Evolutionary conservation across 345 rosid genomes (phyloP).

Genomic region (Firmiana major): DNA sequence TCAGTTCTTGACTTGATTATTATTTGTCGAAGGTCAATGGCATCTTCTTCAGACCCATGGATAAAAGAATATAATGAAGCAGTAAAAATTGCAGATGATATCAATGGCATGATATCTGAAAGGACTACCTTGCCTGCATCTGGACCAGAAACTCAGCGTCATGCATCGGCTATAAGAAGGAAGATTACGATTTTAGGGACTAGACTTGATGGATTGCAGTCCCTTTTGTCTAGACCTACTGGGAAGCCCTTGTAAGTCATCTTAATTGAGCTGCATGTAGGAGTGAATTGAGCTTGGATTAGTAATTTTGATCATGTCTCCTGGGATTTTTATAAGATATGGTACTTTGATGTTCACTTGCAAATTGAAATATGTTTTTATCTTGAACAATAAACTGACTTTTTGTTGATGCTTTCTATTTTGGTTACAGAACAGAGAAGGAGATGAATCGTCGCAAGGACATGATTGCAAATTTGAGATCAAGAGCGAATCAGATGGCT

Average conservation of each 20-base stretch:
- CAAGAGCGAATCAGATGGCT: slow-evolving; percentile 82
- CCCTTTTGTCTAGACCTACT: slow-evolving; percentile 63
- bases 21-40: slow-evolving; percentile 43
- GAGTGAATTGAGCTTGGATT: not conserved
- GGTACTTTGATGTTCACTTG: not conserved
- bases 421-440: slow-evolving; percentile 64
- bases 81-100: slow-evolving; percentile 66
- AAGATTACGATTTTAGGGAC: slow-evolving; percentile 89
- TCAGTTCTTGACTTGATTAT: not conserved
- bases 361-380: not conserved
- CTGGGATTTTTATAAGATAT: not conserved
- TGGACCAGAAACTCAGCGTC: slow-evolving; percentile 89
- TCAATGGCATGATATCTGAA: slow-evolving; percentile 78
- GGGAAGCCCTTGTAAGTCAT: slow-evolving; percentile 64
- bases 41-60: slow-evolving; percentile 77
- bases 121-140: slow-evolving; percentile 45
- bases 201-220: slow-evolving; percentile 69
- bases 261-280: not conserved
- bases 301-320: not conserved
- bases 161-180: slow-evolving; percentile 76
- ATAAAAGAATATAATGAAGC: slow-evolving; percentile 82
- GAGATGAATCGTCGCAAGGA: slow-evolving; percentile 97
- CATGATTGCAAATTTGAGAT: slow-evolving; percentile 66
- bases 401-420: slow-evolving; percentile 1
- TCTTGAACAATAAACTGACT: not conserved